Evolutionary conservation across 495 filamentous ascomycete genomes (phyloP), one percentile per base, ranked within the genome.

Genomic region (Neurospora intermedia): DNA sequence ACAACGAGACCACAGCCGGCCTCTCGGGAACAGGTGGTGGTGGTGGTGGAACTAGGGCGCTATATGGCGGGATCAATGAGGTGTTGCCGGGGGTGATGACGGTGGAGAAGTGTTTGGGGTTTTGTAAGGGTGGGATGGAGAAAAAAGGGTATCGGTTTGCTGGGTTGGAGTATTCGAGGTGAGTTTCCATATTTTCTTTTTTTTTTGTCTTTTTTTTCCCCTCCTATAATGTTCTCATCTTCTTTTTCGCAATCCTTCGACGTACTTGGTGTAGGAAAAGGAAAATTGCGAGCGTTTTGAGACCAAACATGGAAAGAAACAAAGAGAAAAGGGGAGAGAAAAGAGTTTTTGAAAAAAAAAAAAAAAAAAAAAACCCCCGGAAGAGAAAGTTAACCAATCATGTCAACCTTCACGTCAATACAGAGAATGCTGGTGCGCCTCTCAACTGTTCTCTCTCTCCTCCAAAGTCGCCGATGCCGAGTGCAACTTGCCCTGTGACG

Each of bases 341-440:
- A 31, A 31, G 1, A 7, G 35, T 38, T 0, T 38, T 38, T 7
- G 39, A 39, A 39, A 39, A 39, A 6, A 6, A 39, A 8, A 8
- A 7, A 39, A 39, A 39, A 39, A 6, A 6, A 39, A 8, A 8
- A 7, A 39, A 39, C n/a, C n/a, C n/a, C n/a, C n/a, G 35, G 35
- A 6, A 38, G 35, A 38, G 6, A 8, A 39, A 39, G 71, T 8
- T 11, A 39, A 46, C 43, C 9, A 6, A n/a, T 46, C n/a, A 46
- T 18, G 6, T 38, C 35, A 0, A 0, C 35, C 35, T 18, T 59
- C 15, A 43, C 15, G 0, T 45, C 4, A 13, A 15, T 69, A 73
- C 69, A 84, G 83, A 43, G 84, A 88, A 82, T 88, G 86, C 81
- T 87, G 84, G 81, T 88, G 85, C 74, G 81, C 83, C 9, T 74